phyloP scores from a whole-genome alignment of 2,329 filamentous ascomycete species.

The Trichoderma oligosporum region DNA sequence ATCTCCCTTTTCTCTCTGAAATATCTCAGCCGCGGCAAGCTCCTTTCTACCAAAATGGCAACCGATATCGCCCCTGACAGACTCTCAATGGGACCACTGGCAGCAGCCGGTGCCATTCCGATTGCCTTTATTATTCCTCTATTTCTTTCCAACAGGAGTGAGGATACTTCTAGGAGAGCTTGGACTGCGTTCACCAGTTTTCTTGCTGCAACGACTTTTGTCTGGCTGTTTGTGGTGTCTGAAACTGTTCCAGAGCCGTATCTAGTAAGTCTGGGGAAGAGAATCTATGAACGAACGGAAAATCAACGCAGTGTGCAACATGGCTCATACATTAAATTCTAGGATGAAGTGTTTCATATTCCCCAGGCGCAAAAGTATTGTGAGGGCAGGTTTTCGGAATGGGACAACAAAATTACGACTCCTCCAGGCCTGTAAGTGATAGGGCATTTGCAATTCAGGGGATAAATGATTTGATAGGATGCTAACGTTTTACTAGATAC shows the following conservation, averaged over 20 bases:
- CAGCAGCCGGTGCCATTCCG: conserved; percentile 10
- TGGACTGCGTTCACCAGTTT: conserved; percentile 20
- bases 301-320: background rate
- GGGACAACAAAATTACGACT: conserved; percentile 97
- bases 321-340: conserved; percentile 18
- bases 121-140: conserved; percentile 13
- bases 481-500: conserved; percentile 37
- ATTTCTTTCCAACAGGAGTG: background rate
- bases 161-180: background rate
- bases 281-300: background rate
- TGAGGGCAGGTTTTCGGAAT: conserved; percentile 65
- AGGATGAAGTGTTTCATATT: conserved; percentile 88
- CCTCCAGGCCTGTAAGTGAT: conserved; percentile 74
- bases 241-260: conserved; percentile 50
- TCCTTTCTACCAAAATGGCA: conserved; percentile 6
- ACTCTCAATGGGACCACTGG: background rate
- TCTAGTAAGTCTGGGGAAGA: conserved; percentile 39
- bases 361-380: conserved; percentile 90
- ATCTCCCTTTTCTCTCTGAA: background rate
- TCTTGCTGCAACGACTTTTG: conserved; percentile 24
- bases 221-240: conserved; percentile 27
- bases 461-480: too few species aligned
- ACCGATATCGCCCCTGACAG: background rate
- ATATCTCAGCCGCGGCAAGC: background rate
- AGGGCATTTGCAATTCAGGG: background rate